phyloP scores from a whole-genome alignment of 73 alveolate genomes.

The Tetrahymena borealis region DNA sequence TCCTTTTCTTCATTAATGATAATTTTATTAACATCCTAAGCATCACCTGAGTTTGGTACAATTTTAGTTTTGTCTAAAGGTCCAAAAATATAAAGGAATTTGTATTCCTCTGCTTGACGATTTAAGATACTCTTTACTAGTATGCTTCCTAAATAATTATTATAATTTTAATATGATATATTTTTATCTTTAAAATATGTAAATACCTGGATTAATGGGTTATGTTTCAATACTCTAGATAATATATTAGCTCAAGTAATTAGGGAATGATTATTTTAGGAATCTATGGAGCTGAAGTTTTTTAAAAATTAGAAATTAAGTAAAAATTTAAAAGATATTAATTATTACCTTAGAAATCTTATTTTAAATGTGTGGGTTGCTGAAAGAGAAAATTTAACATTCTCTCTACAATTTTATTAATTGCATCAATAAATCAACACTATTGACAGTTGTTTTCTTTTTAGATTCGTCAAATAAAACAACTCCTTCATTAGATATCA shows the following conservation, averaged over 20 bases:
- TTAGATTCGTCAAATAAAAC: slow-evolving; percentile 24
- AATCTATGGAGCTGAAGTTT: not conserved
- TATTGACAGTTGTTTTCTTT: slow-evolving; percentile 12
- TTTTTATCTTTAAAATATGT: no score
- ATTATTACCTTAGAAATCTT: not conserved
- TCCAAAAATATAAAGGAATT: slow-evolving; percentile 13
- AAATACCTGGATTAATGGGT: not conserved
- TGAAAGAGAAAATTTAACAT: not conserved
- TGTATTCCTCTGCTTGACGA: slow-evolving; percentile 21
- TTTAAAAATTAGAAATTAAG: not conserved
- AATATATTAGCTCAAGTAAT: not conserved
- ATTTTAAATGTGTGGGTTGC: not conserved
- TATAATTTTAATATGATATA: no score
- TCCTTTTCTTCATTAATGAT: slow-evolving; percentile 7
- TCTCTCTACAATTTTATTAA: slow-evolving; percentile 22
- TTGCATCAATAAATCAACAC: slow-evolving; percentile 5
- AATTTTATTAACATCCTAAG: not conserved
- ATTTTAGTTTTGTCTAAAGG: slow-evolving; percentile 18
- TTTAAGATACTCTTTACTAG: slow-evolving; percentile 9
- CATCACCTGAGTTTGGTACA: not conserved
- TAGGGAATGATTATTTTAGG: not conserved
- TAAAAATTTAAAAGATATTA: not conserved
- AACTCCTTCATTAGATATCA: not conserved
- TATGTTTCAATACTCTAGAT: not conserved
- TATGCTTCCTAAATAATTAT: not conserved